A percentile compares a stretch with the other conserved stretches of the same genome.
Conservation (phyloP, 768 basidiomycete genomes). For the Boletellus emodensis region DNA sequence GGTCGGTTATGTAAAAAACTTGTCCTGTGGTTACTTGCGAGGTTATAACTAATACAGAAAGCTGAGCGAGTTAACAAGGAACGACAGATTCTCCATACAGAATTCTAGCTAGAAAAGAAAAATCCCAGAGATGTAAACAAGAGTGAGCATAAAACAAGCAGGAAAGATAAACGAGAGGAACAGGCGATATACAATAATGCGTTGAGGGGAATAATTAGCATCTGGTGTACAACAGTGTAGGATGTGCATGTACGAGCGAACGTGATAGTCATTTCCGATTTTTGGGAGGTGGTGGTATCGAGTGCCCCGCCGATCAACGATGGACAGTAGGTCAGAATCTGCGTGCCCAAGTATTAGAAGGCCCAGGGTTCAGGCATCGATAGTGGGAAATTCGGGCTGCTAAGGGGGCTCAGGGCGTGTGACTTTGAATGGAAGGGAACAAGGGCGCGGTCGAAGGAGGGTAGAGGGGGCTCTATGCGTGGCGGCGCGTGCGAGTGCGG, state of each 20-base stretch:
- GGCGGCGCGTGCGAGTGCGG: constrained; percentile 1
- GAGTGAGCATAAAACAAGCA: not conserved
- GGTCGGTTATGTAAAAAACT: too few relatives aligned
- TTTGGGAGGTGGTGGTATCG: not conserved
- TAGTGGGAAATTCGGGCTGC: constrained; percentile 5
- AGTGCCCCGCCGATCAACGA: constrained; percentile 14
- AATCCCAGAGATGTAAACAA: not conserved
- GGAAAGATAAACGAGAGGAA: not conserved
- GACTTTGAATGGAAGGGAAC: not conserved
- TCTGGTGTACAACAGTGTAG: constrained; percentile 10
- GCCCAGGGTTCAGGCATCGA: constrained; percentile 29
- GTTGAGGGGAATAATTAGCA: not conserved
- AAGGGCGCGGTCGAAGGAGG: constrained; percentile 1
- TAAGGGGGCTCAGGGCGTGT: constrained; percentile 9
- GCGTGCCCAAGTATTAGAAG: not conserved
- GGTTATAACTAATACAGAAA: not conserved
- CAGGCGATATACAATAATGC: constrained; percentile 7
- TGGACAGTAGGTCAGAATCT: constrained; percentile 6
- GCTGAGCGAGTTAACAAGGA: not conserved
- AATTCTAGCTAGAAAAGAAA: not conserved
- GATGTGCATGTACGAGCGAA: not conserved
- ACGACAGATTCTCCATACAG: not conserved
- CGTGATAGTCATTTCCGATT: not conserved
- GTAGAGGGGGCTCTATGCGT: not conserved
- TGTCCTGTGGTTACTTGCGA: not conserved